Percentiles rank a stretch among this genome's conserved stretches.
Conservation (phyloP, 805 yeast genomes). For the Saturnispora zaruensis region DNA sequence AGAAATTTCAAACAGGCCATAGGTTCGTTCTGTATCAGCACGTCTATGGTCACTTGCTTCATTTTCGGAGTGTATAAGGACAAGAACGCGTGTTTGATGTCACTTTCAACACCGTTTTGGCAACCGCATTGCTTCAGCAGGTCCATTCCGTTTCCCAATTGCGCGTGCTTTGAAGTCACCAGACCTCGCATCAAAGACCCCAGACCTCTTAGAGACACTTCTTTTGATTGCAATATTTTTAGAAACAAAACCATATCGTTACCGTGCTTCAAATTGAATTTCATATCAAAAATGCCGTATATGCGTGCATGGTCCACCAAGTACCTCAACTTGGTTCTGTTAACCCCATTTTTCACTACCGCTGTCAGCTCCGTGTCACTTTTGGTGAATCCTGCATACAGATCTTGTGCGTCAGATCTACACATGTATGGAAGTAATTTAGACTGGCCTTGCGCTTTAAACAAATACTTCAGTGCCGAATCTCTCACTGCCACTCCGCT, state of each 20-base stretch:
- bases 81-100: slow-evolving; percentile 7
- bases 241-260: slow-evolving; percentile 3
- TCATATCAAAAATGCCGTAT: not conserved
- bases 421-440: not conserved
- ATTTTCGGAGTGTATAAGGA: slow-evolving; percentile 14
- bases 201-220: slow-evolving; percentile 2
- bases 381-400: not conserved
- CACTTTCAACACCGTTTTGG: not conserved
- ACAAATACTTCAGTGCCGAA: not conserved
- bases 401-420: not conserved
- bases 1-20: slow-evolving; percentile 10
- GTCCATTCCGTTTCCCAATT: not conserved
- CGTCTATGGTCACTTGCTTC: slow-evolving; percentile 15
- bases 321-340: not conserved
- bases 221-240: not conserved
- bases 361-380: not conserved
- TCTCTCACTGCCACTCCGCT: not conserved
- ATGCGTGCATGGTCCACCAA: not conserved
- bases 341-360: not conserved
- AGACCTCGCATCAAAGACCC: slow-evolving; percentile 4
- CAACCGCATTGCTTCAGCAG: not conserved
- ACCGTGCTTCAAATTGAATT: slow-evolving; percentile 2
- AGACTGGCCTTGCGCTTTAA: not conserved
- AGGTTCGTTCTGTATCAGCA: slow-evolving; percentile 17
- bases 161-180: not conserved